phyloP scores from a whole-genome alignment of 1,139 yeast species.

The Kurtzmaniella quercitrusa region DNA sequence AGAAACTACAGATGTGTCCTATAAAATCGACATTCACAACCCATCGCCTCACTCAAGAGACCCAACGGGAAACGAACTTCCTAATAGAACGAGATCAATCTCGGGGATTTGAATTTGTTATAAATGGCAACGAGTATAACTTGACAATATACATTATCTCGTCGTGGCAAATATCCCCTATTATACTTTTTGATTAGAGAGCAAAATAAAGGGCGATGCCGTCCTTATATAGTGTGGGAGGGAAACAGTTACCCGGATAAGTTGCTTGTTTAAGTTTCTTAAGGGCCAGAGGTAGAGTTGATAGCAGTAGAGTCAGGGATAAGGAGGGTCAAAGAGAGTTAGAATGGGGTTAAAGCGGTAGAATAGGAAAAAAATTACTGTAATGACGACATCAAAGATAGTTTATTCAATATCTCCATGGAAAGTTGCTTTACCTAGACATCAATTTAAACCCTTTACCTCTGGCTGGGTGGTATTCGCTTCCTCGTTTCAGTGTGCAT shows the following conservation, averaged over 20 bases:
- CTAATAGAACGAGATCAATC: conserved; percentile 49
- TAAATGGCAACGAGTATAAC: conserved; percentile 66
- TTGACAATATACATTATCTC: conserved; percentile 57
- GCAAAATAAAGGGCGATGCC: conserved; percentile 13
- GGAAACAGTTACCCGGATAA: conserved; percentile 7
- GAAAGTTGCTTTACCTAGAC: too few relatives aligned
- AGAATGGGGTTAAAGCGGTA: too few relatives aligned
- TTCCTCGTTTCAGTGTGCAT: too few relatives aligned
- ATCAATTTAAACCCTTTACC: too few relatives aligned
- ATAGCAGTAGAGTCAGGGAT: too few relatives aligned
- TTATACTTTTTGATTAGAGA: conserved; percentile 52
- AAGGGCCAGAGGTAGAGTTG: too few relatives aligned
- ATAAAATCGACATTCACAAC: conserved; percentile 55
- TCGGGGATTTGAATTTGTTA: conserved; percentile 40
- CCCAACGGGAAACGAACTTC: conserved; percentile 55
- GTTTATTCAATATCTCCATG: too few relatives aligned
- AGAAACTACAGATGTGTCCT: conserved; percentile 40
- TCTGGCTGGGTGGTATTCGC: too few relatives aligned
- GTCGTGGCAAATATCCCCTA: conserved; percentile 71
- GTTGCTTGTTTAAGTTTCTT: neutral
- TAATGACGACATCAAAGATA: too few relatives aligned
- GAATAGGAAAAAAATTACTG: too few relatives aligned
- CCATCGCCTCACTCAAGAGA: conserved; percentile 50
- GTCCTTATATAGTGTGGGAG: conserved; percentile 5
- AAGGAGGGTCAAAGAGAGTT: too few relatives aligned